Evolutionary conservation across 352 stramenopile genomes (phyloP), one percentile per base, ranked within the genome.

Genomic region (Phytopythium vexans): DNA sequence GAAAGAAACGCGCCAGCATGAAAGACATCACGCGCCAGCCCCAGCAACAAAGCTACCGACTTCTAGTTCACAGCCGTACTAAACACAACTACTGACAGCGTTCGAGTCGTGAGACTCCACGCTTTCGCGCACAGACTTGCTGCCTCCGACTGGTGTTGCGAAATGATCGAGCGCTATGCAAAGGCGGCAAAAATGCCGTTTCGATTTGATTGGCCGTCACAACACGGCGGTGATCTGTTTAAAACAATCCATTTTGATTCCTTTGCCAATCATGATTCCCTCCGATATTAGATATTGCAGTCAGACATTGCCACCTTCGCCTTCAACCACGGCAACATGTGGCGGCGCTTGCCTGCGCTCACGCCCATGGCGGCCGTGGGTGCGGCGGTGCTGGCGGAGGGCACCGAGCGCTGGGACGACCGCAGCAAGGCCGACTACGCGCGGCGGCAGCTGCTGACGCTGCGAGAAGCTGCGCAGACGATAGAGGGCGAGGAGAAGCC

Each of bases 11-110:
- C 42, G 41, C 35, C 76, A 86, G 69, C 49, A 77, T 89, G 79
- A 92, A 89, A 68, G 53, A 88, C 79, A 92, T 92, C 82, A 92
- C 68, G 54, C 56, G 60, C 73, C 50, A 49, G 67, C 74, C 59
- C 39, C 32, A 31, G 10, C 60, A 8, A 55, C 48, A 55, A 37
- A 59, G 27, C 48, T 7, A 41, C 14, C 54, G 31, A 15, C 9
- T 36, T 33, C 50, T 34, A 41, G 4, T 38, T 9, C 3, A 42
- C 21, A 27, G 21, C 21, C 21, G 21, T 2, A 27, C 21, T 27
- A 27, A 27, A 27, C 21, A 27, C 21, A 27, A 2, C 21, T 27
- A 27, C 21, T 27, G 2, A 27, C 21, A 27, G 21, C 21, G 21
- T 27, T 27, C 21, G 21, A 2, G 21, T 27, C 21, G 21, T 27